These are phyloP conservation scores for Kandelia obovata DNA, from an alignment of 345 rosid genomes.

Conservation along the genomic window DNA sequence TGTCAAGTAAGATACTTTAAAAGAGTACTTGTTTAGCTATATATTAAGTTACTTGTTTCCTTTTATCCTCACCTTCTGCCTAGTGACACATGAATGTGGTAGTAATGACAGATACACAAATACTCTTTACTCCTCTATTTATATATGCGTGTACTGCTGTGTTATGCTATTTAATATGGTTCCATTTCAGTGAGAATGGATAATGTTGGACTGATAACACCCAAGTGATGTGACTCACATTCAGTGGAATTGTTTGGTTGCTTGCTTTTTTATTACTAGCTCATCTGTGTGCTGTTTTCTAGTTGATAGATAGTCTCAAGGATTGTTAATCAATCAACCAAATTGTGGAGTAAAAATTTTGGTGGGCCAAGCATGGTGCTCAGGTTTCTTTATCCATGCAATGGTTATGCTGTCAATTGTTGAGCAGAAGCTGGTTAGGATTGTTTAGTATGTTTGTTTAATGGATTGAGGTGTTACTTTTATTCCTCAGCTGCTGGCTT, in stretches of 20 bases:
- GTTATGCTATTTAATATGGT: slow-evolving; percentile 9
- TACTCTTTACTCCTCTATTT: neutral
- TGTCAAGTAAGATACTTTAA: neutral
- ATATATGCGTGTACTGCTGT: neutral
- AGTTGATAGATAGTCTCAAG: neutral
- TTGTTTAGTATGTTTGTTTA: too few relatives aligned
- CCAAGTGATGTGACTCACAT: neutral
- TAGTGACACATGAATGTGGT: neutral
- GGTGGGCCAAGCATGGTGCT: neutral
- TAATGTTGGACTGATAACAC: neutral
- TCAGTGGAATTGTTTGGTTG: slow-evolving; percentile 3
- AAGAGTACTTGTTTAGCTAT: slow-evolving; percentile 2
- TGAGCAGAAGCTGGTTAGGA: neutral
- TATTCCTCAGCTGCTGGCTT: too few relatives aligned
- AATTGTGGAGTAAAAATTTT: neutral
- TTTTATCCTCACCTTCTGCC: neutral
- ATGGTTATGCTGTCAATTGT: neutral
- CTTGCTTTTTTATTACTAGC: neutral
- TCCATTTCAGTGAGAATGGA: neutral
- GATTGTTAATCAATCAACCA: neutral
- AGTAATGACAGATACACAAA: slow-evolving; percentile 1
- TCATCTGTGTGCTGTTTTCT: neutral
- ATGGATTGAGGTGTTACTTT: too few relatives aligned
- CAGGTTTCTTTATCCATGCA: neutral
- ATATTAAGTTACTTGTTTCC: neutral